Evolutionary conservation across 495 filamentous ascomycete species (phyloP).

Genomic region (Neurospora africana): DNA sequence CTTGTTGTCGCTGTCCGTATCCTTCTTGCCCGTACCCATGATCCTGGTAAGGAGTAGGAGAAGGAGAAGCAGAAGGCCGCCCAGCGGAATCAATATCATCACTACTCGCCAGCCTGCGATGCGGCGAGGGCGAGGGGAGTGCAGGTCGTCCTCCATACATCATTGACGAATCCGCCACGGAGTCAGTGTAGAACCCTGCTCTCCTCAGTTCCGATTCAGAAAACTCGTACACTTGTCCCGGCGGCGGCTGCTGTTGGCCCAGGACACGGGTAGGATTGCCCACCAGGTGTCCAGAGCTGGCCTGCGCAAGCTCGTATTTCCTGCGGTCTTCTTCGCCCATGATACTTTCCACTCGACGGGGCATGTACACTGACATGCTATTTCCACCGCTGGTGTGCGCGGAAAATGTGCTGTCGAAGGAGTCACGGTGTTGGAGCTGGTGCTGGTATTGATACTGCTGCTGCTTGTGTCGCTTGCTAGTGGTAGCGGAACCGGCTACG

Average conservation of each 20-base stretch:
- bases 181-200: slow-evolving; percentile 32
- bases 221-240: slow-evolving; percentile 43
- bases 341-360: slow-evolving; percentile 70
- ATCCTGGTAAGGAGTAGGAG: background rate
- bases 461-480: background rate
- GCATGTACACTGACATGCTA: slow-evolving; percentile 57
- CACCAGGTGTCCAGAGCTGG: slow-evolving; percentile 38
- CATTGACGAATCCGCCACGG: background rate
- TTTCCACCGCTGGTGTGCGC: slow-evolving; percentile 33
- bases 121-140: background rate
- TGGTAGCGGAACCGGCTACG: background rate
- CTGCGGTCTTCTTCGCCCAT: slow-evolving; percentile 68
- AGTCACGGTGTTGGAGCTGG: slow-evolving; percentile 49
- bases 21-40: slow-evolving; percentile 4
- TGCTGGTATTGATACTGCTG: background rate
- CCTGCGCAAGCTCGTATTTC: slow-evolving; percentile 60
- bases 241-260: slow-evolving; percentile 35
- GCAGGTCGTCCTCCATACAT: slow-evolving; percentile 9
- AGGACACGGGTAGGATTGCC: slow-evolving; percentile 17
- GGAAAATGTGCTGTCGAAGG: slow-evolving; percentile 62
- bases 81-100: slow-evolving; percentile 16
- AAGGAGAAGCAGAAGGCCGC: background rate
- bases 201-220: slow-evolving; percentile 39
- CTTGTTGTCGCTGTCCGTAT: too few relatives aligned
- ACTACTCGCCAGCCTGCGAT: slow-evolving; percentile 21